A percentile compares a stretch with the other conserved stretches of the same genome.
Conservation (phyloP, 345 rosid genomes). For the Dovyalis caffra region DNA sequence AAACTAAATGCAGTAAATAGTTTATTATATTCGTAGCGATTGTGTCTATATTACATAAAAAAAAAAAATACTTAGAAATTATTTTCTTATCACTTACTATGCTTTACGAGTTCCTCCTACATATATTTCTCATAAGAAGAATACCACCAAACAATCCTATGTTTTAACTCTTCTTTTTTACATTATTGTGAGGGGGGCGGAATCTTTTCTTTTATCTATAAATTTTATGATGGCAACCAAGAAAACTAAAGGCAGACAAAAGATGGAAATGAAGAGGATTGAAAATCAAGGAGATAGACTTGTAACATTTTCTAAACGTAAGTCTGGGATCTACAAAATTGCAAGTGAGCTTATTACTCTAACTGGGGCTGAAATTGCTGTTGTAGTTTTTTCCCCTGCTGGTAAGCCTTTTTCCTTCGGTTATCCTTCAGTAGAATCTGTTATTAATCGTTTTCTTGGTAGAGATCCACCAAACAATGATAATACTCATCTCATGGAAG, state of each 20-base stretch:
- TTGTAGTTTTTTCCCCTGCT: slow-evolving; percentile 3
- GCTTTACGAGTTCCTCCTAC: no score
- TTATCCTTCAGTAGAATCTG: slow-evolving; percentile 6
- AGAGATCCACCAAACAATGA: neutral
- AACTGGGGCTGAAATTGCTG: neutral
- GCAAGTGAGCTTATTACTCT: slow-evolving; percentile 27
- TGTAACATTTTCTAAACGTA: slow-evolving; percentile 34
- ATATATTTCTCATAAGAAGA: no score
- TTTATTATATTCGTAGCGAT: no score
- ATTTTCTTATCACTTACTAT: no score
- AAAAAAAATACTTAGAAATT: no score
- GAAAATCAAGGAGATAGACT: slow-evolving; percentile 10
- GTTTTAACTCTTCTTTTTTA: no score
- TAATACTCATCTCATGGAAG: slow-evolving; percentile 26
- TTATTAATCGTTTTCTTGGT: slow-evolving; percentile 20
- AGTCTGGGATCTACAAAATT: slow-evolving; percentile 36
- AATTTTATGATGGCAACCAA: slow-evolving; percentile 1
- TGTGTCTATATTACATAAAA: no score
- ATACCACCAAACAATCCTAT: no score
- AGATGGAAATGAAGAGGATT: slow-evolving; percentile 15
- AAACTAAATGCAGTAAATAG: no score
- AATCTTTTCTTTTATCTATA: no score
- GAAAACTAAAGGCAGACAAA: slow-evolving; percentile 15
- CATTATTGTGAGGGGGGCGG: no score
- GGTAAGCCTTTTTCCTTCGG: slow-evolving; percentile 16